Conservation (phyloP, 2,329 filamentous ascomycete species). For the Sclerotinia glacialis region DNA sequence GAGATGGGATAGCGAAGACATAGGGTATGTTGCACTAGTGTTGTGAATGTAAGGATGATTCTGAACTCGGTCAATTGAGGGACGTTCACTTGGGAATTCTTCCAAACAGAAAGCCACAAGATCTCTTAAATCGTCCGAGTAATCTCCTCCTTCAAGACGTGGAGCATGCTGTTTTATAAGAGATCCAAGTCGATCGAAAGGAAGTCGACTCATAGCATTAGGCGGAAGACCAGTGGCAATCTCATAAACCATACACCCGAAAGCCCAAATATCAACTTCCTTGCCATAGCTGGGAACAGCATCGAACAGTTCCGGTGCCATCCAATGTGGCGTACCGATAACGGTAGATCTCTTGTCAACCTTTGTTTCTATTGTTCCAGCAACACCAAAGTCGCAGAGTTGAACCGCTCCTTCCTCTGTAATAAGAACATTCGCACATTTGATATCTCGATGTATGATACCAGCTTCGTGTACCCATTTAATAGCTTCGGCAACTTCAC, state of each 20-base stretch:
- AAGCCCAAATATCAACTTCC: conserved; percentile 81
- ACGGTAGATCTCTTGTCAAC: conserved; percentile 76
- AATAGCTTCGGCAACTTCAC: conserved; percentile 64
- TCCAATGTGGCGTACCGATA: conserved; percentile 81
- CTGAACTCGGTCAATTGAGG: conserved; percentile 67
- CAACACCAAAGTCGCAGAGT: conserved; percentile 81
- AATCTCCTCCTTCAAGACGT: conserved; percentile 67
- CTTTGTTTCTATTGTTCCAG: conserved; percentile 72
- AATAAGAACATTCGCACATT: conserved; percentile 76
- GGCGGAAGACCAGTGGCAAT: conserved; percentile 77
- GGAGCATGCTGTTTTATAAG: conserved; percentile 62
- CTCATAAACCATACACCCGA: conserved; percentile 76
- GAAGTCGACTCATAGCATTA: conserved; percentile 56
- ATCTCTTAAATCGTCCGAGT: conserved; percentile 65
- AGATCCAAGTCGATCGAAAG: conserved; percentile 48
- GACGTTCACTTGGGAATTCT: conserved; percentile 64
- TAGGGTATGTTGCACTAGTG: conserved; percentile 61
- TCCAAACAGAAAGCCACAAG: conserved; percentile 72
- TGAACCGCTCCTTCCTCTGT: conserved; percentile 75
- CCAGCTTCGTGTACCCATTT: conserved; percentile 66
- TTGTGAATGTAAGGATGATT: conserved; percentile 66
- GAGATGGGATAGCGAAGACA: conserved; percentile 59
- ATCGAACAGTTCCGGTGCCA: conserved; percentile 77
- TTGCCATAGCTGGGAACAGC: conserved; percentile 63
- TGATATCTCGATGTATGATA: conserved; percentile 70